A percentile compares a stretch with the other conserved stretches of the same genome.
Evolutionary conservation across 2,329 filamentous ascomycete species (phyloP).

Genomic region (Boeremia exigua): DNA sequence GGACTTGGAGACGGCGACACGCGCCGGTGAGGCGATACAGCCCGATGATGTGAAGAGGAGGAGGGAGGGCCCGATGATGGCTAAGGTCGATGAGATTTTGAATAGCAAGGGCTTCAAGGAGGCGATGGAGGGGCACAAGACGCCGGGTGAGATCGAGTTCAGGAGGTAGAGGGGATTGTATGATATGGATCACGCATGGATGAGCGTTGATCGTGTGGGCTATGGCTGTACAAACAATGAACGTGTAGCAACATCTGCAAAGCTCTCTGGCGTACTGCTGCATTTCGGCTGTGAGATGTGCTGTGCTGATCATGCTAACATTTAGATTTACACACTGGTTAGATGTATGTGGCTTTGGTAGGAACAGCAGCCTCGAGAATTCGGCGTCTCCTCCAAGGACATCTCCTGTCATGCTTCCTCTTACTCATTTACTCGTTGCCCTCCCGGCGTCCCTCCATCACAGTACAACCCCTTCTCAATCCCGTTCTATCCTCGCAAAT

Average conservation of each 20-base stretch:
- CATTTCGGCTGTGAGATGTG: not conserved
- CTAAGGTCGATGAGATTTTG: slow-evolving; percentile 46
- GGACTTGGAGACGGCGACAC: slow-evolving; percentile 57
- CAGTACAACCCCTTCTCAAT: too few species aligned
- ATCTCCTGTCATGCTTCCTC: too few species aligned
- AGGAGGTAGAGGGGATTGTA: slow-evolving; percentile 25
- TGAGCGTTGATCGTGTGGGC: not conserved
- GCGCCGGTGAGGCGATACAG: slow-evolving; percentile 36
- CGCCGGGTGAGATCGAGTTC: slow-evolving; percentile 25
- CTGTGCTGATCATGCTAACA: not conserved
- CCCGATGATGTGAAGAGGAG: slow-evolving; percentile 36
- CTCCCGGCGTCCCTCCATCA: too few species aligned
- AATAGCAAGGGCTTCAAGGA: slow-evolving; percentile 38
- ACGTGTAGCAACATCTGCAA: slow-evolving; percentile 8
- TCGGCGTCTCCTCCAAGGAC: too few species aligned
- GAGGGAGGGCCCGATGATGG: slow-evolving; percentile 40
- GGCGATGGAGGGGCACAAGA: slow-evolving; percentile 38
- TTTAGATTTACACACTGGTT: not conserved
- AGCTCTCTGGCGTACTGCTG: not conserved
- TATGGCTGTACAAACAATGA: slow-evolving; percentile 16
- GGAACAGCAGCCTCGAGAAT: too few species aligned
- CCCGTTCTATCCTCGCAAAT: too few species aligned
- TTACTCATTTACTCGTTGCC: too few species aligned
- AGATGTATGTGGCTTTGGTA: too few species aligned
- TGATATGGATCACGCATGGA: slow-evolving; percentile 1